Evolutionary conservation across 176 grass and related monocot genomes (phyloP).

Genomic region (Cenchrus americanus): DNA sequence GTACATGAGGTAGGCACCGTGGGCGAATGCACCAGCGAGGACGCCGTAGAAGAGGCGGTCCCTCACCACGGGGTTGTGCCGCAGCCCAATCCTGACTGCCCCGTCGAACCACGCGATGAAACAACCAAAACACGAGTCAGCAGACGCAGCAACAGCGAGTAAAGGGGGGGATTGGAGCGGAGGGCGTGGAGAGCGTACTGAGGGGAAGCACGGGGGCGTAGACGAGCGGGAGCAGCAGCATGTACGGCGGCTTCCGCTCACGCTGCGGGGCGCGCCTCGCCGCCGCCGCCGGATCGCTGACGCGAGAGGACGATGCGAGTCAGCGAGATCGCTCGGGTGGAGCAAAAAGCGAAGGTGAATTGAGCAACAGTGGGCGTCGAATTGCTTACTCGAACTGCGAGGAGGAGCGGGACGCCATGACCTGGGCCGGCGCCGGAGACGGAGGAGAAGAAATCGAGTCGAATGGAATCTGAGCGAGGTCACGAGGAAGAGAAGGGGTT

Average conservation of each 20-base stretch:
- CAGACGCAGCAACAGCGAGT: background rate
- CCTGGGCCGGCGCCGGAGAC: background rate
- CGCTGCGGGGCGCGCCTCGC: conserved; percentile 50
- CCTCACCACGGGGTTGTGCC: conserved; percentile 83
- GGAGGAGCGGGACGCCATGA: conserved; percentile 59
- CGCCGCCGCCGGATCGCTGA: conserved; percentile 55
- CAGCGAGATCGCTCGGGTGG: conserved; percentile 12
- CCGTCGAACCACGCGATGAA: background rate
- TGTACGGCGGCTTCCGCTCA: conserved; percentile 58
- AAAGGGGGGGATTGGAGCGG: background rate
- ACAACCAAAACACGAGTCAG: conserved; percentile 31
- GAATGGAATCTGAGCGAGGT: background rate
- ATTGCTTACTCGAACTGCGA: conserved; percentile 60
- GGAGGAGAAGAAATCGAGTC: conserved; percentile 15
- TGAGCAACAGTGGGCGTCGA: background rate
- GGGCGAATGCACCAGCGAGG: conserved; percentile 82
- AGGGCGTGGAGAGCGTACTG: conserved; percentile 52
- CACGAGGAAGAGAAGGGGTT: background rate
- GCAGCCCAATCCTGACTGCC: conserved; percentile 82
- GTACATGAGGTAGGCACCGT: conserved; percentile 92
- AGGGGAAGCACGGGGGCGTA: conserved; percentile 82
- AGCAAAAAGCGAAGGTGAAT: background rate
- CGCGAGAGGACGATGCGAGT: background rate
- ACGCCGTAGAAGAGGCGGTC: conserved; percentile 93
- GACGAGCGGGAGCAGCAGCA: conserved; percentile 83